Percentiles rank a stretch among this genome's conserved stretches.
Conservation (phyloP, 2,329 filamentous ascomycete genomes). For the Nemania sp. region DNA sequence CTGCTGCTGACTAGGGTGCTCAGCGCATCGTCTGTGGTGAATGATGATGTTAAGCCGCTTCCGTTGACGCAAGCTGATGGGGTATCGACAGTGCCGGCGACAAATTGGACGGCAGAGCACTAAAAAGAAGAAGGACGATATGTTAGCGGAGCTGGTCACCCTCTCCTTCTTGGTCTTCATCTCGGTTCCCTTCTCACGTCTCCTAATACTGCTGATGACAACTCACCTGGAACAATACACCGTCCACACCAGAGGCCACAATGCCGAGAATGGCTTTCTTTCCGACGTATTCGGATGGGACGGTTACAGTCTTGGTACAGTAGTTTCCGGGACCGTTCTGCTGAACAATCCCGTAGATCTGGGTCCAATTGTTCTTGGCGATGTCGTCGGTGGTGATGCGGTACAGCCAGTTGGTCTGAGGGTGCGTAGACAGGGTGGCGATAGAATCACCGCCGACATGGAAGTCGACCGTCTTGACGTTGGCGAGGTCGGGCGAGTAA, state of each 20-base stretch:
- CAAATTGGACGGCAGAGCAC: constrained; percentile 62
- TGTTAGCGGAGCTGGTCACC: background rate
- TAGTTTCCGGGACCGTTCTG: constrained; percentile 60
- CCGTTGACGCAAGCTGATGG: constrained; percentile 46
- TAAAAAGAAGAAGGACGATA: constrained; percentile 32
- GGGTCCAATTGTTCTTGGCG: constrained; percentile 56
- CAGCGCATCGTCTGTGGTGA: constrained; percentile 40
- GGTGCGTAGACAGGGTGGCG: constrained; percentile 53
- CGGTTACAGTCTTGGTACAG: constrained; percentile 55
- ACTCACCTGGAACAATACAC: constrained; percentile 59
- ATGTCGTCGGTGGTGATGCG: constrained; percentile 58
- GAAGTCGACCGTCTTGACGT: constrained; percentile 51
- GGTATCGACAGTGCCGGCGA: constrained; percentile 45
- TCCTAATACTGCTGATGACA: background rate
- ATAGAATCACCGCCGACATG: constrained; percentile 62
- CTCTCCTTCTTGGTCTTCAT: background rate
- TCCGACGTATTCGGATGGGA: constrained; percentile 56
- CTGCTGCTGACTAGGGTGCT: constrained; percentile 38
- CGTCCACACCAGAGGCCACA: constrained; percentile 58
- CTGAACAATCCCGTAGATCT: constrained; percentile 57
- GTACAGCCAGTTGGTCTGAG: constrained; percentile 60
- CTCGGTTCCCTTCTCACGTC: background rate
- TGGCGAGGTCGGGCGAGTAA: constrained; percentile 50
- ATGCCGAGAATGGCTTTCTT: constrained; percentile 60
- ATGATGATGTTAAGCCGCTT: constrained; percentile 41